phyloP scores from a whole-genome alignment of 495 filamentous ascomycete species.

The Neurospora tetrasperma region DNA sequence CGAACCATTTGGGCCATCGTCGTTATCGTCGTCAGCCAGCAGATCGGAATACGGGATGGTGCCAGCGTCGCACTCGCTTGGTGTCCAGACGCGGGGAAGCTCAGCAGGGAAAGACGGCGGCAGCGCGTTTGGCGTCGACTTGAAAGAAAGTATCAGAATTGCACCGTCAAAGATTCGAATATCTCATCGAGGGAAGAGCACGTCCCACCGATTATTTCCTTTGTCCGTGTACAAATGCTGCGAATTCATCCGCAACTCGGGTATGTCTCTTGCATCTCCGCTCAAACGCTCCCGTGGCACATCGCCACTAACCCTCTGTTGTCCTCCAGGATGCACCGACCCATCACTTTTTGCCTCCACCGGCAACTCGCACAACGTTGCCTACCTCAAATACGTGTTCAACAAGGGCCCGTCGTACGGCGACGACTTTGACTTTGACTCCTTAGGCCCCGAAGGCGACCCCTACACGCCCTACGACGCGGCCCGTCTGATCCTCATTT shows the following conservation, averaged over 20 bases:
- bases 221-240: conserved; percentile 21
- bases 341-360: conserved; percentile 13
- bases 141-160: conserved; percentile 15
- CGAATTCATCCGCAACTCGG: conserved; percentile 18
- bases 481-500: conserved; percentile 16
- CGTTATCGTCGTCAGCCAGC: neutral
- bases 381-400: conserved; percentile 15
- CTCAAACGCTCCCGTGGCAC: neutral
- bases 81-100: neutral
- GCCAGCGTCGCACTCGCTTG: neutral
- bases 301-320: neutral
- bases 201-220: conserved; percentile 17
- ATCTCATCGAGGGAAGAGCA: conserved; percentile 18
- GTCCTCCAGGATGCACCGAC: conserved; percentile 7
- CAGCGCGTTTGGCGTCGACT: conserved; percentile 13
- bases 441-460: conserved; percentile 1
- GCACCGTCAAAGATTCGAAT: conserved; percentile 21
- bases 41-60: neutral
- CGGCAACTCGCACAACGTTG: conserved; percentile 16
- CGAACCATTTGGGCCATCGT: neutral
- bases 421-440: conserved; percentile 14
- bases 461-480: conserved; percentile 21
- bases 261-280: conserved; percentile 1
- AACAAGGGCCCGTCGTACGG: conserved; percentile 12
- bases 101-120: neutral